Evolutionary conservation across 2,329 filamentous ascomycete genomes (phyloP), one percentile per base, ranked within the genome.

Genomic region (Fusarium tanahbumbuense): DNA sequence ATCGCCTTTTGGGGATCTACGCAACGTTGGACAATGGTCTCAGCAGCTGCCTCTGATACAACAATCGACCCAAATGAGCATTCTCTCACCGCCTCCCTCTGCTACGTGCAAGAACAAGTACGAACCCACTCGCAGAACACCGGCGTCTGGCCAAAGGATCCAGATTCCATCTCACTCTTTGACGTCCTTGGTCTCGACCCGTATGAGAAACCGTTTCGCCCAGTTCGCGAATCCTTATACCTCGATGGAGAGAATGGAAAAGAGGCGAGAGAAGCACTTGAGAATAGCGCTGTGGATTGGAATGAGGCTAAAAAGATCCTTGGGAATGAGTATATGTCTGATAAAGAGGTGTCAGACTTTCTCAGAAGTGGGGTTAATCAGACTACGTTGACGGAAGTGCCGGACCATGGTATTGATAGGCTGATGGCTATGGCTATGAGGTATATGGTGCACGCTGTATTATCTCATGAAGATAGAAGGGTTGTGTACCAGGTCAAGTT

Each of bases 21-120:
- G 2, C 3, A 18, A 44, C 0, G 6, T 16, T 2, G 3, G 20
- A 15, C 41, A 23, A 16, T 8, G 0, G 6, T 16, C 0, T 23
- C 18, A 22, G 22, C 41, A 23, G 6, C 8, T 11, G 15, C 20
- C 41, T 18, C 8, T 7, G 41, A 23, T 7, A 44, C 5, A 11
- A 44, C 6, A 9, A 23, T 10, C 6, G 41, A 15, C 4, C 9
- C 20, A 4, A 8, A 22, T 16, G 22, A 44, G 22, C 22, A 23
- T 4, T 22, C 22, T 9, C 13, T 16, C 41, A 22, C 15, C 5
- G 9, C 3, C 8, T 4, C 41, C 4, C 20, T 44, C 13, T 44
- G 22, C 13, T 10, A 9, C 8, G 5, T 23, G 0, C 15, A 44
- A 16, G 15, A 44, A 0, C 13, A 23, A 22, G 13, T 44, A 8